Evolutionary conservation across 345 rosid species (phyloP), one percentile per base, ranked within the genome.

Genomic region (Citrus hindsii): DNA sequence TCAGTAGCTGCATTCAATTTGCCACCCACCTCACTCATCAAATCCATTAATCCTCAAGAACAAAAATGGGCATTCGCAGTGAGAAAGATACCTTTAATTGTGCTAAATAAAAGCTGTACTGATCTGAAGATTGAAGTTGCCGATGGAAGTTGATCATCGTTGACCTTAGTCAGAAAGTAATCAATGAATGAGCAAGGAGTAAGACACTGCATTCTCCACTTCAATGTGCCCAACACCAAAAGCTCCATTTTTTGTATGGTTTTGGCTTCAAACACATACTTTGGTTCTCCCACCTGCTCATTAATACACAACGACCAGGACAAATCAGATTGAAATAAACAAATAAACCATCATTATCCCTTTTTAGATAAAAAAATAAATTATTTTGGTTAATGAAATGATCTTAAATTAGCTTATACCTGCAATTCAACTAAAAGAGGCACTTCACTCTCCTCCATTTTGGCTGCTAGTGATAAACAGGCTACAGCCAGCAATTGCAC

Each of bases 221-320:
- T 84, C 87, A 94, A 83, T 79, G 83, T 83, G 37, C 77, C 71
- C 69, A 89, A 74, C 71, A 93, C 85, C 72, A 88, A 59, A 60
- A 93, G 89, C 83, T 95, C 98, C 97, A 93, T 93, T 77, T 91
- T 92, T 71, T 80, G 89, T 63, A 94, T 80, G 32, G 86, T 75
- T 82, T 83, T 86, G 51, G 86, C 79, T 82, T 88, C 93, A 83
- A 91, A 90, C 30, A 82, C 71, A 48, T 82, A 88, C 83, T 37
- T 58, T 2, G 95, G 86, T 69, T 74, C 88, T 79, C 87, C 91
- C 61, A 86, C 90, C 93, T 88, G 71, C 80, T 58, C 78, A 65
- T 64, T 74, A 67, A 80, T 40, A 67, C 51, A 69, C 37, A 69
- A 16, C 37, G 37, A 35, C 32, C 74, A 72, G n/a, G 56, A 46